Evolutionary conservation across 257 asterid genomes (phyloP).

Genomic region (Rehmannia glutinosa): DNA sequence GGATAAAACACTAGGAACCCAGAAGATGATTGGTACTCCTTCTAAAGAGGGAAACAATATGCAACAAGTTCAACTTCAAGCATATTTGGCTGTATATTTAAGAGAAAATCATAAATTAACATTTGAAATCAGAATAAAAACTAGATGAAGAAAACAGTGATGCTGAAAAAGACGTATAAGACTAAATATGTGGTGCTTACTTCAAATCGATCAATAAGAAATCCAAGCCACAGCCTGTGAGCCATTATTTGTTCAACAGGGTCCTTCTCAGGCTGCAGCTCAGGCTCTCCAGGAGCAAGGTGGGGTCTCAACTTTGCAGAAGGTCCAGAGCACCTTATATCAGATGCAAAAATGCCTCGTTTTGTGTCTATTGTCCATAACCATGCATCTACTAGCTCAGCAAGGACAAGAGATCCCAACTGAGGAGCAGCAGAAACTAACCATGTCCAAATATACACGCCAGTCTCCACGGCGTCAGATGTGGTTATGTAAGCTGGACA

Average conservation of each 20-base stretch:
- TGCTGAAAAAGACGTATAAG: slow-evolving; percentile 9
- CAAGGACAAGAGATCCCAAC: slow-evolving; percentile 90
- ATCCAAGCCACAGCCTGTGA: slow-evolving; percentile 98
- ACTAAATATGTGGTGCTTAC: slow-evolving; percentile 39
- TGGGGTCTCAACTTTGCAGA: slow-evolving; percentile 98
- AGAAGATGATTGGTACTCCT: slow-evolving; percentile 2
- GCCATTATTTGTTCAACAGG: slow-evolving; percentile 93
- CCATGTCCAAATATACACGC: slow-evolving; percentile 98
- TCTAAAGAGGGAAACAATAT: neutral
- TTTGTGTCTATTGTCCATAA: slow-evolving; percentile 97
- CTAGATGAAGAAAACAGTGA: slow-evolving; percentile 12
- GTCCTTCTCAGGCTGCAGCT: slow-evolving; percentile 68
- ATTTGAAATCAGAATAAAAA: slow-evolving; percentile 9
- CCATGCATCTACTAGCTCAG: slow-evolving; percentile 99
- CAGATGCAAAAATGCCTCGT: slow-evolving; percentile 97
- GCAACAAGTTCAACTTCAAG: slow-evolving; percentile 20
- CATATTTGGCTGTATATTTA: neutral
- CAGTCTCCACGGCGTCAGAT: slow-evolving; percentile 93
- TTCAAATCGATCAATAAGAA: slow-evolving; percentile 93
- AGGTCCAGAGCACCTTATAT: slow-evolving; percentile 73
- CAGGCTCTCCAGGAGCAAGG: slow-evolving; percentile 96
- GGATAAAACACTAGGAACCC: slow-evolving; percentile 1
- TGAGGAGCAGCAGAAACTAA: slow-evolving; percentile 98
- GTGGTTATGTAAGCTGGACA: slow-evolving; percentile 98
- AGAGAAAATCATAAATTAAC: neutral